A percentile compares a stretch with the other conserved stretches of the same genome.
Evolutionary conservation across 805 yeast species (phyloP).

Genomic region (Myxozyma mucilagina): DNA sequence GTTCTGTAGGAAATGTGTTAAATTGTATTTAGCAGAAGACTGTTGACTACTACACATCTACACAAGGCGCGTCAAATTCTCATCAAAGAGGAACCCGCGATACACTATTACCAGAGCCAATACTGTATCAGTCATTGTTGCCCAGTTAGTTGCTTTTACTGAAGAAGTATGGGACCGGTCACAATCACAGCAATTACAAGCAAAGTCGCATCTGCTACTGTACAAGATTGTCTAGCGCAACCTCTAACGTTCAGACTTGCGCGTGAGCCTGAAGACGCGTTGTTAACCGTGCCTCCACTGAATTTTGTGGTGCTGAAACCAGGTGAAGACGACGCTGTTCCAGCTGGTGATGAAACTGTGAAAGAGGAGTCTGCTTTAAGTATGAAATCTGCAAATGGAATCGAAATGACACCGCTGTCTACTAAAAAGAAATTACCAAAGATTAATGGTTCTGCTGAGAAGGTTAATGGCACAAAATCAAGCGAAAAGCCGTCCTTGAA

Average conservation of each 20-base stretch:
- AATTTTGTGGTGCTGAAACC: slow-evolving; percentile 18
- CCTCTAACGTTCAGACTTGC: slow-evolving; percentile 25
- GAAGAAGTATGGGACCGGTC: slow-evolving; percentile 17
- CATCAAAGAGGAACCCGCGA: no score
- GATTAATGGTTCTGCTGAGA: background rate
- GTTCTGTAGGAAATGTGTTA: no score
- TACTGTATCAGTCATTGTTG: no score
- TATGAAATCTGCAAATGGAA: background rate
- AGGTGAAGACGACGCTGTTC: background rate
- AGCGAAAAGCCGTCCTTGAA: background rate
- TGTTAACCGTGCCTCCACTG: slow-evolving; percentile 18
- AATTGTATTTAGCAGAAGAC: no score
- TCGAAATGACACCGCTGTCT: background rate
- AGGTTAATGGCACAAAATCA: background rate
- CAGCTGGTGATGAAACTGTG: background rate
- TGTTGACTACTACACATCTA: no score
- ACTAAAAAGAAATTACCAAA: background rate
- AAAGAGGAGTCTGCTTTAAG: background rate
- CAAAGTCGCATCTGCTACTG: slow-evolving; percentile 9
- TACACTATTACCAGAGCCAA: no score
- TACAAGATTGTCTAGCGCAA: slow-evolving; percentile 20
- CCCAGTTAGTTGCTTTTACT: background rate
- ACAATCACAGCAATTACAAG: slow-evolving; percentile 26
- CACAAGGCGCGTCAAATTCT: no score
- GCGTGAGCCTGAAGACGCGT: slow-evolving; percentile 20